phyloP scores from a whole-genome alignment of 352 stramenopile species.

The Albugo laibachii region DNA sequence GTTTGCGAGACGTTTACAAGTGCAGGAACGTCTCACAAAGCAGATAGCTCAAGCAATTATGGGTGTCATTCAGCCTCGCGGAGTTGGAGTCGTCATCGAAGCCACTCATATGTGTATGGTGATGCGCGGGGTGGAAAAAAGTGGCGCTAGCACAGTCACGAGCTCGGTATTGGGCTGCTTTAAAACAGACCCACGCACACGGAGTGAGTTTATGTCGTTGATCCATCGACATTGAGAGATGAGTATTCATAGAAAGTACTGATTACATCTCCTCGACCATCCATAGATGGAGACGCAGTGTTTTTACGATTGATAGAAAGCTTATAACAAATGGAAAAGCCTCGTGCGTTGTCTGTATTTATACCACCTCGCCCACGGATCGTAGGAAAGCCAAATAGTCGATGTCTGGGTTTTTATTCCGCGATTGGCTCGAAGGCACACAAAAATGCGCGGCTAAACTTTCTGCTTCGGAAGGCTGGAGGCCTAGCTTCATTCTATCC shows the following conservation, averaged over 20 bases:
- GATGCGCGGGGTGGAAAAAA: constrained; percentile 98
- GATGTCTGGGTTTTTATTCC: constrained; percentile 34
- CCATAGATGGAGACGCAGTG: background rate
- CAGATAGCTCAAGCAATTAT: constrained; percentile 98
- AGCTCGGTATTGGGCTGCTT: constrained; percentile 94
- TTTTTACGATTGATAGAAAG: background rate
- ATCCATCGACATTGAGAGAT: constrained; percentile 51
- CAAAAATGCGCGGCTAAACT: constrained; percentile 26
- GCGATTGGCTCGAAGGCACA: constrained; percentile 19
- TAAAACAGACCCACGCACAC: constrained; percentile 82
- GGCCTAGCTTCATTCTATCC: constrained; percentile 56
- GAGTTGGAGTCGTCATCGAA: constrained; percentile 97
- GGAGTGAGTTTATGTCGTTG: constrained; percentile 77
- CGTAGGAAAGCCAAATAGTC: constrained; percentile 65
- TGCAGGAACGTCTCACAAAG: constrained; percentile 98
- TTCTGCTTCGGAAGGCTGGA: constrained; percentile 30
- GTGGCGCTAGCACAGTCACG: constrained; percentile 89
- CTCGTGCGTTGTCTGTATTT: too few relatives aligned
- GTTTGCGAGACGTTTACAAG: constrained; percentile 91
- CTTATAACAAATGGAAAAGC: background rate
- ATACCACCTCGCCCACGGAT: constrained; percentile 18
- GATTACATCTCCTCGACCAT: too few relatives aligned
- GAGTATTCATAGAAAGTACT: background rate
- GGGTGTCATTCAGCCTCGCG: constrained; percentile 90
- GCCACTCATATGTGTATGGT: constrained; percentile 99